Conservation (phyloP, 192 early-diverging fungal species). For the Rhizophlyctis rosea region DNA sequence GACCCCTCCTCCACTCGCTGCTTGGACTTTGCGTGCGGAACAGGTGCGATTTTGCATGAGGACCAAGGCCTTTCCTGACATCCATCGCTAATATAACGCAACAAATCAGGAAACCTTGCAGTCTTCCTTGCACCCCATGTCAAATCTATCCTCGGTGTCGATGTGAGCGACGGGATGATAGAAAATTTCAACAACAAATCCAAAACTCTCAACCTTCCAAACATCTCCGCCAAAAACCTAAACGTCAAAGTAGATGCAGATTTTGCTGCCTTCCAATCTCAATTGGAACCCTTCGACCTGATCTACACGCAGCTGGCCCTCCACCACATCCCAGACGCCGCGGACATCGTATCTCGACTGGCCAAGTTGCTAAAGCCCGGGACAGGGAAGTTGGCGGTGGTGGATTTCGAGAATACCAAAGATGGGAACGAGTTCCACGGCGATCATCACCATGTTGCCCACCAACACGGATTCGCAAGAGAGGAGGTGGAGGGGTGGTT, state of each 20-base stretch:
- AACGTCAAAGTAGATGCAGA: no score
- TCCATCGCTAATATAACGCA: no score
- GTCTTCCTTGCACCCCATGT: no score
- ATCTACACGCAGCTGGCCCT: conserved; percentile 1
- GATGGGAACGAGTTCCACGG: not conserved
- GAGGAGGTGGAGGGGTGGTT: conserved; percentile 4
- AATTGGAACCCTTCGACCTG: not conserved
- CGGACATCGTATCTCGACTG: not conserved
- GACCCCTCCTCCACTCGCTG: not conserved
- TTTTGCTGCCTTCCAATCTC: no score
- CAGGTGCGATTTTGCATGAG: not conserved
- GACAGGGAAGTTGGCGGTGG: conserved; percentile 2
- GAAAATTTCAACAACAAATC: no score
- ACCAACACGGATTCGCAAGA: conserved; percentile 1
- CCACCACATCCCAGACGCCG: conserved; percentile 3
- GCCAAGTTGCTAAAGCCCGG: not conserved
- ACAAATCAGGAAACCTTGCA: no score
- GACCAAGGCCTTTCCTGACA: not conserved
- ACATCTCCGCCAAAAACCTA: no score
- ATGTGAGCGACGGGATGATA: no score
- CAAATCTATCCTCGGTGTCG: no score
- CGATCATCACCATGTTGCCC: not conserved
- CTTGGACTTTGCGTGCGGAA: conserved; percentile 3
- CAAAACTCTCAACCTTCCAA: no score
- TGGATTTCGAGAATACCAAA: conserved; percentile 3